phyloP scores from a whole-genome alignment of 2,329 filamentous ascomycete genomes.

The Sclerotinia subarctica region DNA sequence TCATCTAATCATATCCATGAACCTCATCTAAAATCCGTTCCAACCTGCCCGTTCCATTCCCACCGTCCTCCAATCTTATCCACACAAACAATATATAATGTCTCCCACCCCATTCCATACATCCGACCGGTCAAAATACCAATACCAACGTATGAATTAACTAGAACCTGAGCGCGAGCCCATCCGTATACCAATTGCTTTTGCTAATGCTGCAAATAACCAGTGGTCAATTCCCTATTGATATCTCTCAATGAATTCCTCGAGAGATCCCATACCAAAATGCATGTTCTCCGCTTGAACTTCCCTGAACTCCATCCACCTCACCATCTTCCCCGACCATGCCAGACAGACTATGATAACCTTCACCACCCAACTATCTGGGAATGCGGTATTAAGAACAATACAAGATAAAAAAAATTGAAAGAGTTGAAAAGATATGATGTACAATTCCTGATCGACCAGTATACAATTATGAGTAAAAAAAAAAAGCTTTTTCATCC shows the following conservation, averaged over 20 bases:
- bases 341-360: neutral
- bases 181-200: constrained; percentile 18
- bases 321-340: neutral
- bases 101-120: neutral
- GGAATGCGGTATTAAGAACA: neutral
- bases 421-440: constrained; percentile 14
- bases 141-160: constrained; percentile 14
- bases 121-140: neutral
- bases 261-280: constrained; percentile 5
- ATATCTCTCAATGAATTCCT: neutral
- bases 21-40: neutral
- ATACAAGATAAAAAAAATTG: constrained; percentile 14
- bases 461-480: constrained; percentile 21
- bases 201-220: neutral
- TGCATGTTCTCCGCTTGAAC: neutral
- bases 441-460: constrained; percentile 20
- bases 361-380: neutral
- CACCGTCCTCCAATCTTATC: neutral
- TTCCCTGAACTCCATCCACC: constrained; percentile 7
- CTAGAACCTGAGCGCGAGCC: constrained; percentile 7
- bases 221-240: neutral
- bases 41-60: too few relatives aligned
- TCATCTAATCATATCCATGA: constrained; percentile 15
- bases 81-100: neutral
- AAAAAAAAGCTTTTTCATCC: constrained; percentile 17